Percentiles rank a stretch among this genome's conserved stretches.
Evolutionary conservation across 169 alveolate genomes (phyloP).

Genomic region (Cryptosporidium viatorum): DNA sequence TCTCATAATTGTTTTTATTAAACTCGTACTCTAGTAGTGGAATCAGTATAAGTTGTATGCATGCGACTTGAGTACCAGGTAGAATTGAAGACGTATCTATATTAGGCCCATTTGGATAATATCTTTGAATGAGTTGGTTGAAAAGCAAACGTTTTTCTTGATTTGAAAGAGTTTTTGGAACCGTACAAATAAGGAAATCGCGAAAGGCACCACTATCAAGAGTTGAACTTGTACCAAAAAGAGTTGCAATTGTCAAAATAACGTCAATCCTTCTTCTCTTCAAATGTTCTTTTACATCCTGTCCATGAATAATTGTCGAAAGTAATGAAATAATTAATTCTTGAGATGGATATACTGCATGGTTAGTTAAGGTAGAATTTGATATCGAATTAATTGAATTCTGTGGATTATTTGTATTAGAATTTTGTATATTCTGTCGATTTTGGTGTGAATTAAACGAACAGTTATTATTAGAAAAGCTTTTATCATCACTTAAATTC

Average conservation of each 20-base stretch:
- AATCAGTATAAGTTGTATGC: constrained; percentile 64
- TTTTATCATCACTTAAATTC: constrained; percentile 9
- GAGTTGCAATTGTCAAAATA: constrained; percentile 69
- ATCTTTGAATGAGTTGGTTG: constrained; percentile 58
- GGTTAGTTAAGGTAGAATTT: neutral
- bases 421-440: neutral
- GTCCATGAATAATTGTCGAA: constrained; percentile 34
- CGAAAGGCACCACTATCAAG: constrained; percentile 61
- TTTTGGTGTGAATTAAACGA: constrained; percentile 4
- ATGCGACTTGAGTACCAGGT: constrained; percentile 72
- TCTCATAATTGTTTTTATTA: neutral
- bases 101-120: constrained; percentile 66
- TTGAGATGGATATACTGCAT: constrained; percentile 46
- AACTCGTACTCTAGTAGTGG: constrained; percentile 61
- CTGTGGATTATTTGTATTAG: neutral
- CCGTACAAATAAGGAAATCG: constrained; percentile 69
- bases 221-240: constrained; percentile 75
- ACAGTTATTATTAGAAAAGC: constrained; percentile 1
- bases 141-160: constrained; percentile 64
- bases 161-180: constrained; percentile 51
- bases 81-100: constrained; percentile 61
- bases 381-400: neutral
- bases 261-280: constrained; percentile 71
- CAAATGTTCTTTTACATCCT: constrained; percentile 55
- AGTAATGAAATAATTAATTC: constrained; percentile 41